These are phyloP conservation scores for Alloascoidea africana DNA, from an alignment of 805 yeast species.

Conservation along the genomic window DNA sequence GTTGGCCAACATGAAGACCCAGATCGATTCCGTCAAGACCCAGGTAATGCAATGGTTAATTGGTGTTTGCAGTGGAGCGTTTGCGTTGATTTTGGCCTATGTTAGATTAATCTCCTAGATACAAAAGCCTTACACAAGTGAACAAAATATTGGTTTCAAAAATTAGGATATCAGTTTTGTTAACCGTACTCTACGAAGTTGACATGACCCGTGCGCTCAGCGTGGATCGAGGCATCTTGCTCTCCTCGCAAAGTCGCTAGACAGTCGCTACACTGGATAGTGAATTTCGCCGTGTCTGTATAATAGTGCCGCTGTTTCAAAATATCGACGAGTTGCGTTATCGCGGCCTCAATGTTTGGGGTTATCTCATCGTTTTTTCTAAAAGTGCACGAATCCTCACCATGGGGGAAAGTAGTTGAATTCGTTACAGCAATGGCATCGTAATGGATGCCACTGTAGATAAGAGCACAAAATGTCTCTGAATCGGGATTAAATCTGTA, in stretches of 20 bases:
- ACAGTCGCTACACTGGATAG: conserved; percentile 44
- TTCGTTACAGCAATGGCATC: conserved; percentile 40
- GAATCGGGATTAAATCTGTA: conserved; percentile 37
- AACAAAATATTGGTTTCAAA: conserved; percentile 1
- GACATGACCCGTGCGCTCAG: conserved; percentile 42
- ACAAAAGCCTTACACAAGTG: neutral
- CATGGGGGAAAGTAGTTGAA: conserved; percentile 10
- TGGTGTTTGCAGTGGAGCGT: conserved; percentile 97
- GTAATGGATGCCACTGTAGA: conserved; percentile 63
- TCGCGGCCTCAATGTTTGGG: conserved; percentile 20
- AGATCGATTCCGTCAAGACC: conserved; percentile 87
- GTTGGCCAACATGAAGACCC: conserved; percentile 86
- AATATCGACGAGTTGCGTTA: conserved; percentile 23
- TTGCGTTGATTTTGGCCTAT: conserved; percentile 86
- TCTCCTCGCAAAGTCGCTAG: conserved; percentile 40
- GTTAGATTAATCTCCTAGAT: conserved; percentile 56
- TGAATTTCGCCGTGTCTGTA: conserved; percentile 48
- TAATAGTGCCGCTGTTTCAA: conserved; percentile 40
- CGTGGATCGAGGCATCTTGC: conserved; percentile 48
- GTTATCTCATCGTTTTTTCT: conserved; percentile 18
- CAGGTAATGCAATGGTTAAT: conserved; percentile 98
- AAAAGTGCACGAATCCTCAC: conserved; percentile 25
- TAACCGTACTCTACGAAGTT: conserved; percentile 34
- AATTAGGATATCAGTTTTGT: conserved; percentile 3
- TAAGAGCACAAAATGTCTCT: conserved; percentile 31